phyloP scores from a whole-genome alignment of 352 stramenopile genomes.

The Phytopythium ostracodes region DNA sequence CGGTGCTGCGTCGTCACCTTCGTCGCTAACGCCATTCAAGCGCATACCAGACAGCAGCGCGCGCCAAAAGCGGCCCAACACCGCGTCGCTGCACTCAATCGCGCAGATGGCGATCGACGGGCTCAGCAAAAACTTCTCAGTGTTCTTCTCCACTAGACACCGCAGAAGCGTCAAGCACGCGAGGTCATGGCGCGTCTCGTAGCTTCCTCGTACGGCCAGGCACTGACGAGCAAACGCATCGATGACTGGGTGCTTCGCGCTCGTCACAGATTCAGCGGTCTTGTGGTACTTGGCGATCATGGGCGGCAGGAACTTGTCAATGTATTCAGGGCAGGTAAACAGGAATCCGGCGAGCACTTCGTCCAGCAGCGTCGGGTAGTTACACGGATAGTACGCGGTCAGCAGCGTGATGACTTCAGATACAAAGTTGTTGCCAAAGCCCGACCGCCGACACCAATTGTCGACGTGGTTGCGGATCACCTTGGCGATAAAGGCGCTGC shows the following conservation, averaged over 20 bases:
- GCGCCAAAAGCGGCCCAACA: slow-evolving; percentile 44
- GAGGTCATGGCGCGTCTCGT: slow-evolving; percentile 46
- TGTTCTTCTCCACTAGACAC: slow-evolving; percentile 73
- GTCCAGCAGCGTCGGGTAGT: slow-evolving; percentile 77
- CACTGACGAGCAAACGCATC: slow-evolving; percentile 40
- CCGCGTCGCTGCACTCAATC: slow-evolving; percentile 44
- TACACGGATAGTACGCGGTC: slow-evolving; percentile 79
- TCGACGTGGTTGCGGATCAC: slow-evolving; percentile 63
- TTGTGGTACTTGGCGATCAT: slow-evolving; percentile 80
- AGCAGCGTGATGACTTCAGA: slow-evolving; percentile 67
- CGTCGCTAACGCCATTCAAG: slow-evolving; percentile 6
- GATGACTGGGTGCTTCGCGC: slow-evolving; percentile 63
- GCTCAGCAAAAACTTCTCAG: slow-evolving; percentile 67
- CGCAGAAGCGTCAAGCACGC: slow-evolving; percentile 67
- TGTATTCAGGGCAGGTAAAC: slow-evolving; percentile 75
- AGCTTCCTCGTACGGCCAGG: background rate
- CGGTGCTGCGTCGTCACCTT: slow-evolving; percentile 8
- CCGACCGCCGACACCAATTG: slow-evolving; percentile 64
- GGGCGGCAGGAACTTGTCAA: slow-evolving; percentile 45
- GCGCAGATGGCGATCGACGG: slow-evolving; percentile 69
- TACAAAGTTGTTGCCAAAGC: slow-evolving; percentile 66
- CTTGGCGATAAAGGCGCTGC: slow-evolving; percentile 33
- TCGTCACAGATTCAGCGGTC: slow-evolving; percentile 47
- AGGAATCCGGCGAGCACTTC: slow-evolving; percentile 73
- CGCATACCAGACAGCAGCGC: slow-evolving; percentile 29